Base-by-base conservation (phyloP, 1,284 basidiomycete species). In the Microstroma glucosiphilum region DNA sequence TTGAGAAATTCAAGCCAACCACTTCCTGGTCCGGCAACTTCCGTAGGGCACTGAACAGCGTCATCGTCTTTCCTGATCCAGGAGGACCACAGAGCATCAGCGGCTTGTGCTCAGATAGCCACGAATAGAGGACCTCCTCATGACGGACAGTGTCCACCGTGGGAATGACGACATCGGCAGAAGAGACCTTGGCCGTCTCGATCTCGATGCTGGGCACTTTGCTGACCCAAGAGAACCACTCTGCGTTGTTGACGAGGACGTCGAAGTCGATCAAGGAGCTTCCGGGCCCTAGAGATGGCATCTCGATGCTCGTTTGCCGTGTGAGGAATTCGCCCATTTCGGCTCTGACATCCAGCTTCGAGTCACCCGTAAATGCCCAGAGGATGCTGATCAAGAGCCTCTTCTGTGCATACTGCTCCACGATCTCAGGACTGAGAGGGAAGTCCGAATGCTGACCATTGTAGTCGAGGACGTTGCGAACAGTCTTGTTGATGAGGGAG, bases 61-160 rank as follows among this genome's bases (percentile, higher is more conserved):
- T 98, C 96, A 99, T 99, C 4, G 96, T 99, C 83, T 99, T 99
- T 46, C 96, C 96, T 25, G 94, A 97, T 76, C 96, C 96, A 7
- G 96, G 96, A 73, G 96, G 96, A 56, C 96, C 96, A 79, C 96
- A 99, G 23, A 99, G 85, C 87, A 99, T 91, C 61, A 99, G 85
- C 6, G 96, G 96, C 79, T 97, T 97, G 82, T 98, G 94, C 80
- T 98, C 96, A 0, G 92, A 93, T 1, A 99, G 83, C 93, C 94
- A 98, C 0, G 92, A 96, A 80, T 98, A 98, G 1, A 99, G 82
- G 30, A 99, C 92, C 77, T 97, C 93, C 79, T 99, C 96, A 79
- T 98, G 96, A 41, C 96, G 91, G 42, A 98, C 89, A 2, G 96
- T 99, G 76, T 99, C 96, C 83, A 97, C 88, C 1, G 96, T 99